Evolutionary conservation across 495 filamentous ascomycete species (phyloP).

Genomic region (Penicillium desertorum): DNA sequence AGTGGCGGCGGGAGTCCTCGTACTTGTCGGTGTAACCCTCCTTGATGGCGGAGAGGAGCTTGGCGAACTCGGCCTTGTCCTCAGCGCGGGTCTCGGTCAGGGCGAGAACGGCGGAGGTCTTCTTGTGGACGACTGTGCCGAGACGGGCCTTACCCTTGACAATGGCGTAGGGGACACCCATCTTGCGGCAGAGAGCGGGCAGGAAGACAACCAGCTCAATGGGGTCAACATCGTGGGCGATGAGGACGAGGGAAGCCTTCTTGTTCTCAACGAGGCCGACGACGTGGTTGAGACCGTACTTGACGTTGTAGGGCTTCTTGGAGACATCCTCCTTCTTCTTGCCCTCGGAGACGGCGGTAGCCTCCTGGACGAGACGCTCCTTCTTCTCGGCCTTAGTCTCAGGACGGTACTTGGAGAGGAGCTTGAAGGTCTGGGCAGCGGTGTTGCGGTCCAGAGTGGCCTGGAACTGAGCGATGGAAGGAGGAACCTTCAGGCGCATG

Average conservation of each 20-base stretch:
- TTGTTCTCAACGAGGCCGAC: conserved; percentile 99
- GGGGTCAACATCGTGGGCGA: conserved; percentile 99
- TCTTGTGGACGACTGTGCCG: conserved; percentile 99
- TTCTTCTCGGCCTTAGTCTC: conserved; percentile 99
- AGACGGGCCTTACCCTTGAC: conserved; percentile 99
- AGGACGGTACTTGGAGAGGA: conserved; percentile 99
- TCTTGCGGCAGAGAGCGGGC: conserved; percentile 98
- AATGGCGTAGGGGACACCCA: conserved; percentile 99
- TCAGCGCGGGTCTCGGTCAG: conserved; percentile 94
- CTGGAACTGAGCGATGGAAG: conserved; percentile 96
- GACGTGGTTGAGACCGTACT: conserved; percentile 99
- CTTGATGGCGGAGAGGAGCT: conserved; percentile 95
- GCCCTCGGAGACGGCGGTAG: conserved; percentile 91
- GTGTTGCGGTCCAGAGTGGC: conserved; percentile 97
- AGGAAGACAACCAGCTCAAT: conserved; percentile 99
- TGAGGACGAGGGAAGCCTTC: conserved; percentile 97
- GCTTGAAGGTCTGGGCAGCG: conserved; percentile 94
- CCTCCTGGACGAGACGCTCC: conserved; percentile 97
- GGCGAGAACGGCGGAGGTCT: conserved; percentile 96
- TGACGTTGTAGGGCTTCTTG: conserved; percentile 99
- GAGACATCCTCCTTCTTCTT: conserved; percentile 99
- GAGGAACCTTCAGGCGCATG: conserved; percentile 97
- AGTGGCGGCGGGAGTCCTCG: conserved; percentile 88
- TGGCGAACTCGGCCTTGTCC: conserved; percentile 96
- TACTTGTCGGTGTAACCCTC: conserved; percentile 96